Percentiles rank a stretch among this genome's conserved stretches.
Evolutionary conservation across 2,329 filamentous ascomycete genomes (phyloP).

Genomic region (Colletotrichum trifolii): DNA sequence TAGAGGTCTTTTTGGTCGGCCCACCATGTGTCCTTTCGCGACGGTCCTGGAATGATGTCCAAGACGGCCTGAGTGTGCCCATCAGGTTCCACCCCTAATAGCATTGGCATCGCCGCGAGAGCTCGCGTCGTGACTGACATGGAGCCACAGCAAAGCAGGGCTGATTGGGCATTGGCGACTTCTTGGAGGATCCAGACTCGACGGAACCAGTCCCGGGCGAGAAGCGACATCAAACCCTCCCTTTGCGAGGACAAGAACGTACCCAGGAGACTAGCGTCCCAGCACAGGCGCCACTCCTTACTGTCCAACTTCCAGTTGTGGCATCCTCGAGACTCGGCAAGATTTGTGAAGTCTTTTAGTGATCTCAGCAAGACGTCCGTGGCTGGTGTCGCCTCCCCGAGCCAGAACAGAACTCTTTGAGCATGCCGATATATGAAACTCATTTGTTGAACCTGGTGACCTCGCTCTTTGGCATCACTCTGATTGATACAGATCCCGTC

Average conservation of each 20-base stretch:
- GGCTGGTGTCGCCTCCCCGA: neutral
- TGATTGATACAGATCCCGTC: slow-evolving; percentile 36
- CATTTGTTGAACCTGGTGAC: slow-evolving; percentile 30
- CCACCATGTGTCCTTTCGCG: neutral
- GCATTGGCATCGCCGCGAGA: neutral
- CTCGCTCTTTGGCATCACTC: neutral
- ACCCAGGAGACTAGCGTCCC: no score
- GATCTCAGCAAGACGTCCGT: neutral
- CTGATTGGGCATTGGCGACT: neutral
- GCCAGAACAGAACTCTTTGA: slow-evolving; percentile 22
- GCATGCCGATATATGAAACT: slow-evolving; percentile 24
- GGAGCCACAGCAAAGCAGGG: neutral
- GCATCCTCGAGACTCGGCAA: neutral
- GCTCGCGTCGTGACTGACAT: slow-evolving; percentile 3
- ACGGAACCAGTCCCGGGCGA: neutral
- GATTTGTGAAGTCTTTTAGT: neutral
- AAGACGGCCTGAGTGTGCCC: neutral
- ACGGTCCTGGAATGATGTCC: slow-evolving; percentile 13
- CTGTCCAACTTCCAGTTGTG: neutral
- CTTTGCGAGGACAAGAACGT: neutral
- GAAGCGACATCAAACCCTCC: neutral
- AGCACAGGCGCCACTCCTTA: neutral
- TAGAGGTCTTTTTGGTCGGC: neutral
- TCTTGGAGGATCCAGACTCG: slow-evolving; percentile 29
- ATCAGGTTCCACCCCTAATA: neutral